Conservation (phyloP, 2,329 filamentous ascomycete species). For the Ceratocystis diversiconidia region DNA sequence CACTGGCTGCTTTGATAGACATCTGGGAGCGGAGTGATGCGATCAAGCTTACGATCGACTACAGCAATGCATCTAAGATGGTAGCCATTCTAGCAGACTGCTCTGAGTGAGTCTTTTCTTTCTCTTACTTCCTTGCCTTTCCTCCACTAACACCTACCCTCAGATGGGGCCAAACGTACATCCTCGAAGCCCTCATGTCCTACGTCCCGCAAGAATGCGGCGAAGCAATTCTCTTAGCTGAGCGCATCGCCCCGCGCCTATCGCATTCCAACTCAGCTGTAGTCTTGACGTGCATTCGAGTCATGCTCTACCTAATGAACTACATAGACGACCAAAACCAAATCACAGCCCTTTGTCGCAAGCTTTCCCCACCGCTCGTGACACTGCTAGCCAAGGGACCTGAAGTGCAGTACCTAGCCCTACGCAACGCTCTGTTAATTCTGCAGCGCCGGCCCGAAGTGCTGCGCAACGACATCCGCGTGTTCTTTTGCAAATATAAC, state of each 20-base stretch:
- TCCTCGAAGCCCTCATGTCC: slow-evolving; percentile 92
- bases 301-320: slow-evolving; percentile 96
- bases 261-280: slow-evolving; percentile 96
- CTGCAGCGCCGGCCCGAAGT: slow-evolving; percentile 87
- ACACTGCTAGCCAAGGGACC: slow-evolving; percentile 90
- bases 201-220: slow-evolving; percentile 86
- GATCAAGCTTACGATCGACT: slow-evolving; percentile 96
- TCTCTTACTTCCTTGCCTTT: background rate
- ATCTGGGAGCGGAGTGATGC: slow-evolving; percentile 97
- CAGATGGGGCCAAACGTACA: slow-evolving; percentile 92
- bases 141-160: background rate
- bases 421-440: slow-evolving; percentile 87
- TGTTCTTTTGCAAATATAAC: slow-evolving; percentile 99
- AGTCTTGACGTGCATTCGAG: slow-evolving; percentile 87
- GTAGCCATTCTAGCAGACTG: slow-evolving; percentile 92
- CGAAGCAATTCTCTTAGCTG: slow-evolving; percentile 78
- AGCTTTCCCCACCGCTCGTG: slow-evolving; percentile 86
- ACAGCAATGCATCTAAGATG: slow-evolving; percentile 93
- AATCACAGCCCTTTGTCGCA: slow-evolving; percentile 72
- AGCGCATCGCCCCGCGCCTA: slow-evolving; percentile 85
- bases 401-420: slow-evolving; percentile 93
- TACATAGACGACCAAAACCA: slow-evolving; percentile 90
- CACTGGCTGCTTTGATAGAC: slow-evolving; percentile 80
- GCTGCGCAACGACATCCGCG: slow-evolving; percentile 85
- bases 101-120: slow-evolving; percentile 44